A percentile compares a stretch with the other conserved stretches of the same genome.
Evolutionary conservation across 2,329 filamentous ascomycete species (phyloP).

Genomic region (Colletotrichum gloeosporioides): DNA sequence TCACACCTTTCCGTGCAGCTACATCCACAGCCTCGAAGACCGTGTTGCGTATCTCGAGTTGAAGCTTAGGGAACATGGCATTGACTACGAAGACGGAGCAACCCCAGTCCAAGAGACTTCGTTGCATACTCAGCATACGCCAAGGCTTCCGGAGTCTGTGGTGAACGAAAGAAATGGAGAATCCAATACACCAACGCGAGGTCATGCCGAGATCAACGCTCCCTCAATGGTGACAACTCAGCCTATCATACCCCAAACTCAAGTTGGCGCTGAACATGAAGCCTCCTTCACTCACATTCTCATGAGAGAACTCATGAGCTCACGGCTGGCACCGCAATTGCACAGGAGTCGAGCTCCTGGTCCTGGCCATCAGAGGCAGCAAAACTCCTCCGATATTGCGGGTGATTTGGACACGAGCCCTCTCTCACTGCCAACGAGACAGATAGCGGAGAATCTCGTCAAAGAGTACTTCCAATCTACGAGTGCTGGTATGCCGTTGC

Average conservation of each 20-base stretch:
- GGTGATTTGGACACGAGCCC: background rate
- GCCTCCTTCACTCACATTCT: background rate
- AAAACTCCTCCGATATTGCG: background rate
- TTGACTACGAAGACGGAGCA: background rate
- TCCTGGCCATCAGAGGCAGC: background rate
- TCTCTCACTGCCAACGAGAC: background rate
- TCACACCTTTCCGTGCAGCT: background rate
- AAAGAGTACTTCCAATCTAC: background rate
- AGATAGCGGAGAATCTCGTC: background rate
- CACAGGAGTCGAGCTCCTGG: background rate
- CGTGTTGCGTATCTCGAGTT: background rate
- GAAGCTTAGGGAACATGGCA: background rate
- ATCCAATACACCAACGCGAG: background rate
- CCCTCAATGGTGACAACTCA: background rate
- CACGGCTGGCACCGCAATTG: background rate
- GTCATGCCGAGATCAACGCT: background rate
- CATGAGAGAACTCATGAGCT: background rate
- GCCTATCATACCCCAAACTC: background rate
- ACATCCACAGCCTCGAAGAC: background rate
- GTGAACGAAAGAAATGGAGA: background rate
- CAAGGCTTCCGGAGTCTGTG: background rate
- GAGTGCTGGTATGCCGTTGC: background rate
- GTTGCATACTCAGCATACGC: background rate
- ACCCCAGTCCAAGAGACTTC: background rate
- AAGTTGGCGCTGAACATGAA: background rate